A percentile compares a stretch with the other conserved stretches of the same genome.
Conservation (phyloP, 2,329 filamentous ascomycete species). For the Colletotrichum tropicicola region DNA sequence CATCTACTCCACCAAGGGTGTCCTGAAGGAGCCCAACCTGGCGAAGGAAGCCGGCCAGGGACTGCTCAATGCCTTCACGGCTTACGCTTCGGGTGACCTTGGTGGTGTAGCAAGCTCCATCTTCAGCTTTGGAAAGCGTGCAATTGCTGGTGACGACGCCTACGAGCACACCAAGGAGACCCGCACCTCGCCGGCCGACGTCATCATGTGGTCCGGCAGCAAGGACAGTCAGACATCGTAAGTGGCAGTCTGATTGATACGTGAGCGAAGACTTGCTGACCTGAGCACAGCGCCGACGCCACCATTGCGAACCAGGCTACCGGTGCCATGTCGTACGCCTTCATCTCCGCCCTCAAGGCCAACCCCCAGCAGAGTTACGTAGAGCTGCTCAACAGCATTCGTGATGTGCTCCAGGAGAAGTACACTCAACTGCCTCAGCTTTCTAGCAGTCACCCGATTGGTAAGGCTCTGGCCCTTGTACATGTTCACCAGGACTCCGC, state of each 20-base stretch:
- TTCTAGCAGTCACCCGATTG: constrained; percentile 93
- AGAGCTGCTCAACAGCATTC: constrained; percentile 92
- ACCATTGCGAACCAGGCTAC: constrained; percentile 89
- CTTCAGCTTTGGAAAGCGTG: constrained; percentile 84
- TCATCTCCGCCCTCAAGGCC: constrained; percentile 89
- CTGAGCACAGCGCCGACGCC: constrained; percentile 80
- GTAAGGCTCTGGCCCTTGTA: constrained; percentile 62
- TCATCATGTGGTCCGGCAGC: constrained; percentile 97
- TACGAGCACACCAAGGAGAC: constrained; percentile 85
- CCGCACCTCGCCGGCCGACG: constrained; percentile 93
- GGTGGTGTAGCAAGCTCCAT: constrained; percentile 81
- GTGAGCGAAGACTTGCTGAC: neutral
- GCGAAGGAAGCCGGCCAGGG: constrained; percentile 82
- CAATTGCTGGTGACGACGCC: constrained; percentile 79
- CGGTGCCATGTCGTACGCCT: constrained; percentile 98
- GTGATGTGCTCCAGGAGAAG: constrained; percentile 85
- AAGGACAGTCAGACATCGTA: constrained; percentile 93
- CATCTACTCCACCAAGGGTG: constrained; percentile 81
- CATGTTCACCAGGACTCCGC: neutral
- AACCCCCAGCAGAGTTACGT: constrained; percentile 97
- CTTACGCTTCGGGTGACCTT: constrained; percentile 86
- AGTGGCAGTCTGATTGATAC: constrained; percentile 33
- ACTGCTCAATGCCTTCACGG: constrained; percentile 75
- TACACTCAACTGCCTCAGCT: constrained; percentile 96
- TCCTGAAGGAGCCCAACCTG: constrained; percentile 83